Conservation (phyloP, 31 red algal genomes). For the Asparagopsis taxiformis region DNA sequence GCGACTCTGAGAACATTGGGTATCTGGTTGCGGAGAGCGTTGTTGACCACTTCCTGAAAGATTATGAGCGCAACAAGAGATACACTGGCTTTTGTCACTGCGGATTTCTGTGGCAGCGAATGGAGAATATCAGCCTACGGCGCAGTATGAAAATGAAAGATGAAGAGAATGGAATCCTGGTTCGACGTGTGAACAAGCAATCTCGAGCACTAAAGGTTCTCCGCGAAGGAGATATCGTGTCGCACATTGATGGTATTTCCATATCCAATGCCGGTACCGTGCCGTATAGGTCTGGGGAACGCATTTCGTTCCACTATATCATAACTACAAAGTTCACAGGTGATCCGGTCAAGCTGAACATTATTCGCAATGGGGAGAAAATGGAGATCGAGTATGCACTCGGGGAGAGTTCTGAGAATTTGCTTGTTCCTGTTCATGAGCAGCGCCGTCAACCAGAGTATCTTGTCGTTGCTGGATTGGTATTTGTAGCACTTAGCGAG, state of each 20-base stretch:
- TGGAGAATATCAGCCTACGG: conserved; percentile 70
- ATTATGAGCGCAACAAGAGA: conserved; percentile 41
- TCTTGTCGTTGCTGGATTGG: conserved; percentile 77
- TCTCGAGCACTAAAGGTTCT: conserved; percentile 30
- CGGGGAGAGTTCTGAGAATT: conserved; percentile 33
- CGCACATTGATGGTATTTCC: conserved; percentile 53
- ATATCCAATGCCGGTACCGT: conserved; percentile 76
- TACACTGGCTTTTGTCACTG: conserved; percentile 67
- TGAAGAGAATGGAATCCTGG: conserved; percentile 42
- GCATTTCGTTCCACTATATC: conserved; percentile 65
- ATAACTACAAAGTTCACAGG: conserved; percentile 72
- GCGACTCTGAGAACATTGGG: conserved; percentile 80
- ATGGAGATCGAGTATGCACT: conserved; percentile 60
- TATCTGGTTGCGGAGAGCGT: conserved; percentile 85
- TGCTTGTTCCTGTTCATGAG: conserved; percentile 77
- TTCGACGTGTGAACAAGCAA: conserved; percentile 44
- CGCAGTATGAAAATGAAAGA: conserved; percentile 28
- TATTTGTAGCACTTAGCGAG: conserved; percentile 86
- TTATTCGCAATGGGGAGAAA: conserved; percentile 47
- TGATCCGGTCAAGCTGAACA: conserved; percentile 48
- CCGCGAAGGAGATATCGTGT: conserved; percentile 57
- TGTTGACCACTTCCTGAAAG: conserved; percentile 79
- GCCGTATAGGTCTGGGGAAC: conserved; percentile 24
- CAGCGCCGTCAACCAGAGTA: conserved; percentile 75
- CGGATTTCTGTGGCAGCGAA: conserved; percentile 64